Evolutionary conservation across 768 basidiomycete genomes (phyloP), one percentile per base, ranked within the genome.

Genomic region (Paxillus rubicundulus): DNA sequence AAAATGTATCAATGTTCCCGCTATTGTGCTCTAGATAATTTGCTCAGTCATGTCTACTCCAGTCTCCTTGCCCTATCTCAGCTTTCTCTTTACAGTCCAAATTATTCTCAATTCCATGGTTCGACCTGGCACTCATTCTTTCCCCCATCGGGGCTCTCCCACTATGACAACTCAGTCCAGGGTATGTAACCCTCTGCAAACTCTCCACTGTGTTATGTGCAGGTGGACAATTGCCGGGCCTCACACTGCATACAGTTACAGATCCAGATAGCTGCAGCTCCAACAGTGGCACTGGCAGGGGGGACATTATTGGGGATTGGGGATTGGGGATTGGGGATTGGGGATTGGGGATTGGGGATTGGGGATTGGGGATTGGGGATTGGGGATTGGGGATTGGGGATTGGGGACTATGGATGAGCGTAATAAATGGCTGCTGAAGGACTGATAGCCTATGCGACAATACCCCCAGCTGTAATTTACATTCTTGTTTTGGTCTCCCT

Each of bases 81-180:
- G 21, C 17, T 32, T 33, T 32, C 30, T 50, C 30, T 45, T 54
- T 42, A n/a, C 12, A 47, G 12, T 38, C 17, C 44, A 27, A 12
- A 42, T 45, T n/a, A 44, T 44, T 30, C 49, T 59, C 57, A 49
- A 41, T 53, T 17, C 43, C 54, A 71, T 70, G 70, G 70, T 68
- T 45, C 70, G 68, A 47, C 61, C 76, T 20, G 58, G 72, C 36
- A 64, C 73, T 17, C 76, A 78, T 49, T 69, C 82, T 9, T 71
- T 89, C 50, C 80, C 87, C 74, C 86, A 87, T 66, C 74, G 87
- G 76, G 86, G 85, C 36, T 82, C 84, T 40, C 81, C 84, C 55
- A 71, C 73, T 16, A 63, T 69, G 18, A 79, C 82, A 1, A 75
- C 86, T 53, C 82, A 87, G 59, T 73, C 84, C 45, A 74, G 86